Conservation (phyloP, 805 yeast genomes). For the Wickerhamiella australiensis region DNA sequence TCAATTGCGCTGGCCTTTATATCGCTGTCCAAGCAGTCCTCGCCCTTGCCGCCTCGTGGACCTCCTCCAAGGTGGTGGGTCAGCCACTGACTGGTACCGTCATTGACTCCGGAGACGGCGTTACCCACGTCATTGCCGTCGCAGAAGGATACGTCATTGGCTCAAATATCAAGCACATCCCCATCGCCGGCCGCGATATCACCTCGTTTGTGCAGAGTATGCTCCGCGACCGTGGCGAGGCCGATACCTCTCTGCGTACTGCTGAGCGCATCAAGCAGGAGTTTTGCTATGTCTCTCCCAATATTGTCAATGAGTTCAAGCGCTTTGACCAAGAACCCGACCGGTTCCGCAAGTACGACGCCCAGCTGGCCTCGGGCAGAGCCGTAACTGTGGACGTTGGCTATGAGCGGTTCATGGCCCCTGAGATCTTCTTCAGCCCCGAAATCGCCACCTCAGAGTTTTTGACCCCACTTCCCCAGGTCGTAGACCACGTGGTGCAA, state of each 20-base stretch:
- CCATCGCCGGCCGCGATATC: conserved; percentile 97
- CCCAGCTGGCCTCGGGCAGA: conserved; percentile 55
- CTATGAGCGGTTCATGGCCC: conserved; percentile 94
- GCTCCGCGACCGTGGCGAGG: conserved; percentile 93
- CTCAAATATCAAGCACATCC: conserved; percentile 91
- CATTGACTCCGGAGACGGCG: conserved; percentile 66
- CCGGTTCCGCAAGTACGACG: conserved; percentile 78
- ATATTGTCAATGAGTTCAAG: conserved; percentile 90
- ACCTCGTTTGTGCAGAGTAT: conserved; percentile 86
- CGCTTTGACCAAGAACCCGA: conserved; percentile 90
- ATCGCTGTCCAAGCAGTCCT: conserved; percentile 98
- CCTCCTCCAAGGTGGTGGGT: conserved; percentile 87
- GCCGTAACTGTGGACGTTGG: conserved; percentile 78
- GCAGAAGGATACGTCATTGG: conserved; percentile 99
- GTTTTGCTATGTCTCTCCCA: conserved; percentile 94
- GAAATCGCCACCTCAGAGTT: conserved; percentile 93
- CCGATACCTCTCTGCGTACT: conserved; percentile 83
- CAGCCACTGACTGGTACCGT: conserved; percentile 97
- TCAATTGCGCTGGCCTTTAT: conserved; percentile 96
- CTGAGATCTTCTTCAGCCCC: conserved; percentile 97
- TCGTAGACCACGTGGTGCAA: conserved; percentile 90
- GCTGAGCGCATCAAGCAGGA: conserved; percentile 96
- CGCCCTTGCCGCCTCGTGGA: conserved; percentile 98
- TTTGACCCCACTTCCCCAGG: conserved; percentile 90
- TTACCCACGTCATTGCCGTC: conserved; percentile 96